A percentile compares a stretch with the other conserved stretches of the same genome.
phyloP scores from a whole-genome alignment of 2,329 filamentous ascomycete species.

The Cercospora beticola region DNA sequence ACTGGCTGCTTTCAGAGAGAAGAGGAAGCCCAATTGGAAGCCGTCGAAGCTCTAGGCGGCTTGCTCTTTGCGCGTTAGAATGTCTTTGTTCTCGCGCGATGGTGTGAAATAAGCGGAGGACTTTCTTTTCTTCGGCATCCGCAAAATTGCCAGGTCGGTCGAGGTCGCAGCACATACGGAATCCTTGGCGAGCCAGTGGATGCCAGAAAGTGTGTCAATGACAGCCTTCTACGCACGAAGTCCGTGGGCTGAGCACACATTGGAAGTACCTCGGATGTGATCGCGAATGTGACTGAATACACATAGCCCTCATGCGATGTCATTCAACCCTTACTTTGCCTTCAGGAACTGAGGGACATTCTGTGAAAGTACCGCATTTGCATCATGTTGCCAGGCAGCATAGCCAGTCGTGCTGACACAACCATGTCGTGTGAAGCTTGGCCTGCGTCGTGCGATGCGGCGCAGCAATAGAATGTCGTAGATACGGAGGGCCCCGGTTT shows the following conservation, averaged over 20 bases:
- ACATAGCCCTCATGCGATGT: neutral
- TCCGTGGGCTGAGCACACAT: neutral
- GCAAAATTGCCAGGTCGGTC: neutral
- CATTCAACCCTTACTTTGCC: no score
- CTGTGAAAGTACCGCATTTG: neutral
- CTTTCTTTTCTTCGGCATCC: neutral
- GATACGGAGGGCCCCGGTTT: neutral
- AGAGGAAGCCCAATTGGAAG: slow-evolving; percentile 50
- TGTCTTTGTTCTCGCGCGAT: neutral
- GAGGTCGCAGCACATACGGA: neutral
- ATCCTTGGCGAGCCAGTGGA: neutral
- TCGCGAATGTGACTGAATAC: neutral
- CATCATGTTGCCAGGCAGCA: neutral
- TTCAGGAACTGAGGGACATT: neutral
- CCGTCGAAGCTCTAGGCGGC: slow-evolving; percentile 43
- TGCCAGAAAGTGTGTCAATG: no score
- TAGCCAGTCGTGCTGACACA: neutral
- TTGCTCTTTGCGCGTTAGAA: neutral
- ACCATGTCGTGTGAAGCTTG: neutral
- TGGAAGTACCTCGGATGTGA: neutral
- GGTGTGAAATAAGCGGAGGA: no score
- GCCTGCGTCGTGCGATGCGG: neutral
- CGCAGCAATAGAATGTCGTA: neutral
- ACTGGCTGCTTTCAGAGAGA: slow-evolving; percentile 51
- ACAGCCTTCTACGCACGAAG: neutral